Evolutionary conservation across 2,329 filamentous ascomycete genomes (phyloP).

Genomic region (Fusarium sp.): DNA sequence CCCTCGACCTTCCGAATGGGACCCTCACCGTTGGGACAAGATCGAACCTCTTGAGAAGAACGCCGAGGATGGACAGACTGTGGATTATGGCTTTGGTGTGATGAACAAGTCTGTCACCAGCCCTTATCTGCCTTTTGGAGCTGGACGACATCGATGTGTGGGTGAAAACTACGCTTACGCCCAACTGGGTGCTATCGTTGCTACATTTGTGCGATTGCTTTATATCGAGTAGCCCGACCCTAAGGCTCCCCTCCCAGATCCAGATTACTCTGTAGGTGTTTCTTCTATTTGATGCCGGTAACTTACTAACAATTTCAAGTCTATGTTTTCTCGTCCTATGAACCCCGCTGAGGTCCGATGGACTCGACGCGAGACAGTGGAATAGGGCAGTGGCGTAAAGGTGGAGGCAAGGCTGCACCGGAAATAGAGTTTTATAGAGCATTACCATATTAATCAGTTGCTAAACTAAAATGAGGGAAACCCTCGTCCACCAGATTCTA

Average conservation of each 20-base stretch:
- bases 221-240: slow-evolving; percentile 65
- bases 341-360: slow-evolving; percentile 37
- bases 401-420: not conserved
- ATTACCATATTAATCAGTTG: too few relatives aligned
- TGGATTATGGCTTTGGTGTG: slow-evolving; percentile 94
- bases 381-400: not conserved
- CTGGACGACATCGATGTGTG: slow-evolving; percentile 93
- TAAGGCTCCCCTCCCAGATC: slow-evolving; percentile 73
- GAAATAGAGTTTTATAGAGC: too few relatives aligned
- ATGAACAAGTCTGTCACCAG: slow-evolving; percentile 89
- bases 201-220: slow-evolving; percentile 78
- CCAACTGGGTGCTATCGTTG: slow-evolving; percentile 86
- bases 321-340: slow-evolving; percentile 43
- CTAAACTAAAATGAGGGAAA: too few relatives aligned
- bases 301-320: slow-evolving; percentile 11
- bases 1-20: slow-evolving; percentile 82
- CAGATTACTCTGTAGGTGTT: slow-evolving; percentile 66
- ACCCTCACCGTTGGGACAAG: slow-evolving; percentile 88
- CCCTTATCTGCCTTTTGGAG: slow-evolving; percentile 93
- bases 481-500: too few relatives aligned
- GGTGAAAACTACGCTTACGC: slow-evolving; percentile 96
- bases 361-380: slow-evolving; percentile 11
- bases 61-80: slow-evolving; percentile 74
- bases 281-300: rapidly evolving
- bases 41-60: slow-evolving; percentile 53